Conservation (phyloP, 1,139 yeast genomes). For the Pichia sp. region DNA sequence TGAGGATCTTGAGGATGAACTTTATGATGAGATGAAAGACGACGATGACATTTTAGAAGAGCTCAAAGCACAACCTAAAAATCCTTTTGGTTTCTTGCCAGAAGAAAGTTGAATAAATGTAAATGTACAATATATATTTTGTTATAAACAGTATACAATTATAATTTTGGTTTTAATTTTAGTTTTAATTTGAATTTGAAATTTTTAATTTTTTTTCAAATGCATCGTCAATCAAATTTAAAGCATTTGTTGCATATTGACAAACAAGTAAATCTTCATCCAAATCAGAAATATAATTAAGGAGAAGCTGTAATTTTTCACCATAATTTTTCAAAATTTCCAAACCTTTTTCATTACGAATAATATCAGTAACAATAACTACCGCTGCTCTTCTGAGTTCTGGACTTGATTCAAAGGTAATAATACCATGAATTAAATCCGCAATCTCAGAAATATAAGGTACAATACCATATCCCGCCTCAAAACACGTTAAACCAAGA, state of each 20-base stretch:
- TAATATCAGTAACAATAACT: slow-evolving; percentile 59
- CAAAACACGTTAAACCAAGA: slow-evolving; percentile 59
- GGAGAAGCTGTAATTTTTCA: slow-evolving; percentile 34
- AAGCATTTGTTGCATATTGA: slow-evolving; percentile 41
- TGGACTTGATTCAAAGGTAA: slow-evolving; percentile 46
- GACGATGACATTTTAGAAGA: slow-evolving; percentile 21
- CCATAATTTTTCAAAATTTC: slow-evolving; percentile 46
- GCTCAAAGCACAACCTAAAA: slow-evolving; percentile 21
- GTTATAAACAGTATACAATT: too few species aligned
- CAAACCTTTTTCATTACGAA: slow-evolving; percentile 35
- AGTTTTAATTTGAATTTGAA: background rate
- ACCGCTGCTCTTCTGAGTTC: slow-evolving; percentile 73
- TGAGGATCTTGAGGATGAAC: slow-evolving; percentile 24
- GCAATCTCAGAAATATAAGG: slow-evolving; percentile 47
- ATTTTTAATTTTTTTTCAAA: slow-evolving; percentile 20
- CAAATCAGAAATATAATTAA: slow-evolving; percentile 41
- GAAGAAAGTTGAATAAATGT: slow-evolving; percentile 38
- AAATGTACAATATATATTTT: slow-evolving; percentile 4
- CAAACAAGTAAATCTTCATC: slow-evolving; percentile 54
- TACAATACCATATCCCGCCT: slow-evolving; percentile 33
- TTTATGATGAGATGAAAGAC: slow-evolving; percentile 24
- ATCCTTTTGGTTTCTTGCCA: slow-evolving; percentile 43
- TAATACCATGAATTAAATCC: slow-evolving; percentile 72
- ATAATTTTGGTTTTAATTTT: background rate
- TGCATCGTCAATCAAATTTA: slow-evolving; percentile 40